Base-by-base conservation (phyloP, 169 alveolate species). In the Plasmodium fragile region DNA sequence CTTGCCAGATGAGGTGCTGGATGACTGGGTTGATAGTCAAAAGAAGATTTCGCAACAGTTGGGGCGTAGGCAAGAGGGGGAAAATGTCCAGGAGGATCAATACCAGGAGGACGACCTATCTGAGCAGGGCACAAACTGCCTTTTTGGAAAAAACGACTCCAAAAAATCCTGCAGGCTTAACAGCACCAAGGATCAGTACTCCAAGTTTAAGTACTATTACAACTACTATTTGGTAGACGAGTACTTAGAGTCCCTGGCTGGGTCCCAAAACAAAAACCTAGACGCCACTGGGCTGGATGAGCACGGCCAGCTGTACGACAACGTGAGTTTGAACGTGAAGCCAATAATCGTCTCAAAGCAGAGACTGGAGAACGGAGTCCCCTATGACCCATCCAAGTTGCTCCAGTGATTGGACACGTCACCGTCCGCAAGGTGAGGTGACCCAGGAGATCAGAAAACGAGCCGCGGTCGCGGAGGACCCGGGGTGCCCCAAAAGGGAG, bases 181-280 rank as follows among this genome's bases (percentile, higher is more conserved):
- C 25, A 77, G 79, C 32, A 53, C 80, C 10, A 70, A 89, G 25
- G 94, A 89, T 28, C 89, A 78, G 18, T 78, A 80, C 52, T 89
- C 94, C 73, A 89, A 77, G 36, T 89, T 89, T 69, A 89, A 89
- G 72, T 89, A 78, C 53, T 80, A 89, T 72, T 89, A 89, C 72
- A 89, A 89, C 73, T 89, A 89, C 71, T 89, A 89, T 78, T 79
- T 89, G 72, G 94, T 89, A 79, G 94, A 89, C 52, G 94, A 89
- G 30, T 89, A 89, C 70, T 79, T 89, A 39, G 94, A 89, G 16
- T 78, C 91, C 16, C 39, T 89, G 30, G 82, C 84, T 1, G 78
- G 41, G 82, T 78, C 94, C 22, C 94, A 79, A 89, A 89, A 89
- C 72, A 89, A 89, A 55, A 65, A 65, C 18, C 52, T 89, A 28